A percentile compares a stretch with the other conserved stretches of the same genome.
Conservation (phyloP, 129 eudicot genomes). For the Chrysanthemum makinoi region DNA sequence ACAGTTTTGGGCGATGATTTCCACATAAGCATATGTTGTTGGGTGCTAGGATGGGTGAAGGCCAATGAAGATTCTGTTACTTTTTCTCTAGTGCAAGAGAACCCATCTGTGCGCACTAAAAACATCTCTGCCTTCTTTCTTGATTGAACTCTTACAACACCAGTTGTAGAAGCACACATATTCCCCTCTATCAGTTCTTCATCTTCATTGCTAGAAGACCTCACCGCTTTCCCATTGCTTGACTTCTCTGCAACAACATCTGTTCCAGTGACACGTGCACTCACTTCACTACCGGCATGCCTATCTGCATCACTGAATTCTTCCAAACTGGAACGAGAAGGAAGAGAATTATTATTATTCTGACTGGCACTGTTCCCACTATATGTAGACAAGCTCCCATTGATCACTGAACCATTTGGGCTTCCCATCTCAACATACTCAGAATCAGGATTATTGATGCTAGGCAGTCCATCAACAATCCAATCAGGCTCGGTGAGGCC, state of each 20-base stretch:
- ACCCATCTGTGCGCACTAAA: conserved; percentile 94
- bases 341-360: conserved; percentile 13
- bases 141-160: conserved; percentile 95
- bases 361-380: conserved; percentile 28
- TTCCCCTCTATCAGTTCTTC: conserved; percentile 55
- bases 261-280: conserved; percentile 20
- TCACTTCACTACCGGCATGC: conserved; percentile 6
- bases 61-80: conserved; percentile 98
- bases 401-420: conserved; percentile 43
- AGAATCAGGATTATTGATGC: no score
- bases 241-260: conserved; percentile 29
- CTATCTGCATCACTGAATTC: conserved; percentile 34
- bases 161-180: conserved; percentile 99
- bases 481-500: no score
- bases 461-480: no score
- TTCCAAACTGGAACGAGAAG: conserved; percentile 32
- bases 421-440: conserved; percentile 10
- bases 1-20: conserved; percentile 94
- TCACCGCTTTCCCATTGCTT: conserved; percentile 36
- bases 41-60: conserved; percentile 97
- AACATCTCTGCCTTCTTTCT: conserved; percentile 98
- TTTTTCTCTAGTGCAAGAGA: conserved; percentile 92
- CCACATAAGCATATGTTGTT: conserved; percentile 99
- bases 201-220: conserved; percentile 43
- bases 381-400: conserved; percentile 23